Base-by-base conservation (phyloP, 2,329 filamentous ascomycete genomes). In the Neofusicoccum parvum region DNA sequence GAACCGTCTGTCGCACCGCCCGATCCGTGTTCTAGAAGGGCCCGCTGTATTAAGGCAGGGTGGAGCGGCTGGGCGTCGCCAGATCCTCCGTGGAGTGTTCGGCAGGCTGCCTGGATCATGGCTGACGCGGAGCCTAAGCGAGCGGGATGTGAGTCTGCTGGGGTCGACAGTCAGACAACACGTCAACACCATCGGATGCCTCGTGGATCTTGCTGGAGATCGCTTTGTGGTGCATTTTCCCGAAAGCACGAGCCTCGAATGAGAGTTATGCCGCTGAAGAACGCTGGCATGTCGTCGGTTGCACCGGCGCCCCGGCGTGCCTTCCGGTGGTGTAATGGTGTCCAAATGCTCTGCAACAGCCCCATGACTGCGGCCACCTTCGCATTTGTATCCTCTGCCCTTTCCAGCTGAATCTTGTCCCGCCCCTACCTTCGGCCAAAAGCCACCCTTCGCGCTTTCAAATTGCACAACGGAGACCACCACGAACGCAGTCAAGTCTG, bases 271-370 rank as follows among this genome's bases (percentile, higher is more conserved):
- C 12, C 4, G 56, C 27, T 36, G 41, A 4, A 12, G 14, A 17
- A 62, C 45, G 17, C 41, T 45, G 59, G 10, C 46, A 62, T 62
- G 36, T 51, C 59, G 59, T 62, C 59, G 43, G 34, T 14, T 36
- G 37, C 36, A 51, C n/a, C 7, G 10, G 34, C 46, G 32, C 32
- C 27, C 54, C 54, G 54, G 11, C n/a, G 14, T 51, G 12, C 32
- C 34, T 34, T 14, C 46, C 45, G 48, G 51, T 62, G 59, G 51
- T 62, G 59, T 62, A 43, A 62, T 51, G 59, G 11, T 48, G 10
- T 32, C 36, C 14, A 11, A 39, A 39, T 39, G 11, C 45, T 17
- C 17, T 39, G 37, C 46, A 62, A 50, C n/a, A 50, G 27, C 27
- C n/a, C 34, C 3, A 4, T 23, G 9, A 23, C 43, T 23, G 34